phyloP scores from a whole-genome alignment of 73 alveolate genomes.

The Loxodes magnus region DNA sequence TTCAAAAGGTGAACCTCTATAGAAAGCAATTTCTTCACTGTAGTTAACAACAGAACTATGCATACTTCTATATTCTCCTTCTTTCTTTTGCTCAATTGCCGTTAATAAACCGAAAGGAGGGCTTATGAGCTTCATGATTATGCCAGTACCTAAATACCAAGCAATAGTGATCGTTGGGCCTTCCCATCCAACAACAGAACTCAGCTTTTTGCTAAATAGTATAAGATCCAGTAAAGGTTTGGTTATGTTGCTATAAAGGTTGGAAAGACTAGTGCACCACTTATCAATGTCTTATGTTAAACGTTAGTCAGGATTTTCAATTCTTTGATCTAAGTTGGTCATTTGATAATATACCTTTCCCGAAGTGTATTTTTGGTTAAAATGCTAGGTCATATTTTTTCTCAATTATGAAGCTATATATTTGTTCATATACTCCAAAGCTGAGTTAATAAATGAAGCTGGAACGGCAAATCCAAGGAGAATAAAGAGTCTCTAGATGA shows the following conservation, averaged over 20 bases:
- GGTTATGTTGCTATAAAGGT: slow-evolving; percentile 57
- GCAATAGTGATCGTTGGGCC: slow-evolving; percentile 65
- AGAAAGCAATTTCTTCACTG: slow-evolving; percentile 85
- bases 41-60: slow-evolving; percentile 62
- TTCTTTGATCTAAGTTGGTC: slow-evolving; percentile 58
- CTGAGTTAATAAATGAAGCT: slow-evolving; percentile 74
- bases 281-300: slow-evolving; percentile 77
- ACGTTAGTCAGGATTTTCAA: slow-evolving; percentile 74
- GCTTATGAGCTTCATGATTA: slow-evolving; percentile 46
- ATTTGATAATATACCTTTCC: slow-evolving; percentile 73
- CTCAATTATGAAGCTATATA: slow-evolving; percentile 61
- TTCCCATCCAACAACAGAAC: slow-evolving; percentile 74
- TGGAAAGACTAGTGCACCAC: slow-evolving; percentile 67
- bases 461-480: slow-evolving; percentile 67
- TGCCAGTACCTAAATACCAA: slow-evolving; percentile 65
- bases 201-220: slow-evolving; percentile 67
- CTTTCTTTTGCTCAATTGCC: slow-evolving; percentile 65
- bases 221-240: slow-evolving; percentile 82
- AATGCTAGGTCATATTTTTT: slow-evolving; percentile 49
- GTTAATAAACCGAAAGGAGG: slow-evolving; percentile 82
- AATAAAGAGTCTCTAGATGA: slow-evolving; percentile 32
- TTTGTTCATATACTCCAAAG: slow-evolving; percentile 52
- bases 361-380: slow-evolving; percentile 51
- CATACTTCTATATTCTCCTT: slow-evolving; percentile 76
- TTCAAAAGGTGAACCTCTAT: slow-evolving; percentile 69